A percentile compares a stretch with the other conserved stretches of the same genome.
Conservation (phyloP, 257 asterid genomes). For the Striga asiatica region DNA sequence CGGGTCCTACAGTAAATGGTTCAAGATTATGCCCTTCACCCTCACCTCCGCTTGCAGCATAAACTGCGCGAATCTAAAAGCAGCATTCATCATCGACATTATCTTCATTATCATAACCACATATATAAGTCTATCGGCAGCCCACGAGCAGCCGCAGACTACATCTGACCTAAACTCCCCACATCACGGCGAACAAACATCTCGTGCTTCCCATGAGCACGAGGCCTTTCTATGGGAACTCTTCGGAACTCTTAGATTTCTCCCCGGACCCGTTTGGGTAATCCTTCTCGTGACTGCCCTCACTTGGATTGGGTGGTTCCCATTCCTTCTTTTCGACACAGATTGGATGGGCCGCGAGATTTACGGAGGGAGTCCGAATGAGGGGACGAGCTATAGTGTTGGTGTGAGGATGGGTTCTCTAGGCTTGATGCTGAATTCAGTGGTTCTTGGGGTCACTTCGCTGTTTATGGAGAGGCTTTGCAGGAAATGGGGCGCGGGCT, state of each 20-base stretch:
- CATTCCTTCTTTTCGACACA: conserved; percentile 69
- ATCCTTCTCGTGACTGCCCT: conserved; percentile 67
- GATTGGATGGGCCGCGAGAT: conserved; percentile 97
- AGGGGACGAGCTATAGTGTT: conserved; percentile 37
- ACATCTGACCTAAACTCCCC: conserved; percentile 16
- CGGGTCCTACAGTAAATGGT: conserved; percentile 77
- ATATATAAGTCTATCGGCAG: conserved; percentile 54
- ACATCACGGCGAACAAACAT: conserved; percentile 26
- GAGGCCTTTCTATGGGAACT: conserved; percentile 80
- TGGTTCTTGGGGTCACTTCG: conserved; percentile 83
- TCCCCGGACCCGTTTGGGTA: conserved; percentile 58
- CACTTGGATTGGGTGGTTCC: conserved; percentile 92
- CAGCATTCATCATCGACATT: conserved; percentile 69
- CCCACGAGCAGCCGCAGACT: conserved; percentile 45
- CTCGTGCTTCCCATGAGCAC: conserved; percentile 32
- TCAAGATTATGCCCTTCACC: conserved; percentile 63
- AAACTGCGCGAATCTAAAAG: conserved; percentile 79
- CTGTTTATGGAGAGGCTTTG: conserved; percentile 78
- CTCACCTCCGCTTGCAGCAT: conserved; percentile 53
- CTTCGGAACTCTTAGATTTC: conserved; percentile 60
- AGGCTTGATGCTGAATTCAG: conserved; percentile 74
- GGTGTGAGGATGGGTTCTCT: conserved; percentile 90
- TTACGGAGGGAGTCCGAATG: conserved; percentile 83
- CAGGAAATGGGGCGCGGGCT: conserved; percentile 80
- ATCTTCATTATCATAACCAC: conserved; percentile 52